Evolutionary conservation across 2,329 filamentous ascomycete species (phyloP).

Genomic region (Didymella glomerata): DNA sequence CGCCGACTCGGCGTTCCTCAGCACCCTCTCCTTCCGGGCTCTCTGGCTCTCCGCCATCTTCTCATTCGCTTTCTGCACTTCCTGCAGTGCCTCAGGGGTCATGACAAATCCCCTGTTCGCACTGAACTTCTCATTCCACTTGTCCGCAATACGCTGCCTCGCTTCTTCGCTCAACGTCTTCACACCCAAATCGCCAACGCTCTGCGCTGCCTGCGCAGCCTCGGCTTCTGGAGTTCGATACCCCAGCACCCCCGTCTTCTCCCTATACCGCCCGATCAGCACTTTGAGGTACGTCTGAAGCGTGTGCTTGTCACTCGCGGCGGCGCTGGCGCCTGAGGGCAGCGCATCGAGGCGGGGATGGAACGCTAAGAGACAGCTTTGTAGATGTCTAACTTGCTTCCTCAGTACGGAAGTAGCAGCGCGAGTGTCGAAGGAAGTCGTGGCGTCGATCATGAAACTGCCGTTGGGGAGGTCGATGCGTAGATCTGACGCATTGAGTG

Average conservation of each 20-base stretch:
- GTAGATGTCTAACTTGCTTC: conserved; percentile 14
- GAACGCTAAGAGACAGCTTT: conserved; percentile 29
- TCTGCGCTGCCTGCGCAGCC: not conserved
- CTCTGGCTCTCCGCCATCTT: no score
- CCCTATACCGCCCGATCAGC: conserved; percentile 34
- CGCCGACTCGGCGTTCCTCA: no score
- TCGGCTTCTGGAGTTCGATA: no score
- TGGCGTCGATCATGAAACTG: conserved; percentile 29
- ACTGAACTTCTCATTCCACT: conserved; percentile 32
- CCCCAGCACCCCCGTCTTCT: conserved; percentile 12
- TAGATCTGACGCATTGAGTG: not conserved
- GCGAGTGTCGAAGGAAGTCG: conserved; percentile 31
- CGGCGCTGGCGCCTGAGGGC: conserved; percentile 23
- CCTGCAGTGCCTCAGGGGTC: not conserved
- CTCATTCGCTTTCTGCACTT: not conserved
- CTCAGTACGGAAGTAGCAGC: not conserved
- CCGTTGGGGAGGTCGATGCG: conserved; percentile 23
- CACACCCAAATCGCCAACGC: not conserved
- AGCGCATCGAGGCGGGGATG: conserved; percentile 40
- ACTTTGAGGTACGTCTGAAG: conserved; percentile 44
- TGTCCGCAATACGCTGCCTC: conserved; percentile 36
- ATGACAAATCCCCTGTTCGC: conserved; percentile 15
- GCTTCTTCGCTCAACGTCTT: conserved; percentile 25
- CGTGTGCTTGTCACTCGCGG: conserved; percentile 10
- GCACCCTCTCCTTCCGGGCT: no score